Base-by-base conservation (phyloP, 2,329 filamentous ascomycete species). In the Cytospora mali region DNA sequence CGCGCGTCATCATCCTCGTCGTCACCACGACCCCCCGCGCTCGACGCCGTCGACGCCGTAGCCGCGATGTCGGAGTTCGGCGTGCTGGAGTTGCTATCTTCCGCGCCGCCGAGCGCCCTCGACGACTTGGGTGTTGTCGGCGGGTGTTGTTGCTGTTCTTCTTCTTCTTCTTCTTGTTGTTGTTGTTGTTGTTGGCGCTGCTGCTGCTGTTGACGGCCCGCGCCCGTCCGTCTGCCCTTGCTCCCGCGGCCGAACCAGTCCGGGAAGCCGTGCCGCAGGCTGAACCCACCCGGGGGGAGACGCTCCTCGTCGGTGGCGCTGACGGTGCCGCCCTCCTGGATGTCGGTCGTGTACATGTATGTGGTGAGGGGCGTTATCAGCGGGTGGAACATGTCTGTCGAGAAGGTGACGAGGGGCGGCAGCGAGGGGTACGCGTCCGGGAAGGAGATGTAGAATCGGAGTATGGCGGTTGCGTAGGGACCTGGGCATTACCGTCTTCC, bases 371-470 rank as follows among this genome's bases (percentile, higher is more conserved):
- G 93, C 9, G 93, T 93, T 68, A 98, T 88, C 49, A 99, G 82
- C 21, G 94, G 94, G 74, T 99, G 94, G 75, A 98, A 99, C 68
- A 98, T 89, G 73, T 98, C 94, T 69, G 92, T 96, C 52, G 87
- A 85, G 75, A 99, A 97, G 60, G 89, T 94, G 68, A 99, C 86
- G 21, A 93, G 81, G 11, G 95, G 95, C 56, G 94, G 91, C 23
- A 91, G 78, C 57, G 82, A 78, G 14, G 94, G 94, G 73, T 96
- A 97, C 46, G 84, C 83, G 65, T 89, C 82, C 39, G 93, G 91
- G 71, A 98, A 98, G 27, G 88, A 89, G 67, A 98, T 90, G 69
- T 95, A 89, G 76, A 98, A 96, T 70, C 93, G 90, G 66, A 98
- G 84, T 69, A 97, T 85, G 53, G 93, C 91, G 64, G 91, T 88